Conservation (phyloP, 2,329 filamentous ascomycete species). For the Claviceps sp. region DNA sequence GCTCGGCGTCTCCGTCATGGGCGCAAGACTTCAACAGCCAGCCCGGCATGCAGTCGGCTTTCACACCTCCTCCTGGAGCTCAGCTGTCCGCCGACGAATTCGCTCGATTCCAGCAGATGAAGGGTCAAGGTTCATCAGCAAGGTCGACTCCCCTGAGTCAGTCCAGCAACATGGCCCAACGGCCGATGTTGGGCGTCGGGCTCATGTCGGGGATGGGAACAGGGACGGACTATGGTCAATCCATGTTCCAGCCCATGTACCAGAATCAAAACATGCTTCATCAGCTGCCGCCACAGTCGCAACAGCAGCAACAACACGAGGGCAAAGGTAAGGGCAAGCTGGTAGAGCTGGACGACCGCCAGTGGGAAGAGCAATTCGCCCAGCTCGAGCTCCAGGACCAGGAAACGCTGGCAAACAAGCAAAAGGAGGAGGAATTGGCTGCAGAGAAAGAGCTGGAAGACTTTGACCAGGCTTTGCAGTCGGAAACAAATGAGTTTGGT, state of each 20-base stretch:
- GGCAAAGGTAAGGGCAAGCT: conserved; percentile 80
- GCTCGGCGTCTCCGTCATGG: conserved; percentile 41
- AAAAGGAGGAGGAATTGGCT: conserved; percentile 47
- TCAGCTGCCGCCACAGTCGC: conserved; percentile 13
- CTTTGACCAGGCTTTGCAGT: conserved; percentile 57
- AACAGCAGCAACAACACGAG: conserved; percentile 33
- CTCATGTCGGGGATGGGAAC: conserved; percentile 36
- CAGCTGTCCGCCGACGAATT: conserved; percentile 78
- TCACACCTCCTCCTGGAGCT: conserved; percentile 42
- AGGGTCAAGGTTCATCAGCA: conserved; percentile 37
- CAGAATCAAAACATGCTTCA: conserved; percentile 32
- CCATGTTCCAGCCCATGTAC: conserved; percentile 42
- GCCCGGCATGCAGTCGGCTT: conserved; percentile 58
- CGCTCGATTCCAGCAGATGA: conserved; percentile 68
- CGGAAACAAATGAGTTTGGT: conserved; percentile 63
- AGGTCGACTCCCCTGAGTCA: conserved; percentile 45
- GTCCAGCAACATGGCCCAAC: conserved; percentile 33
- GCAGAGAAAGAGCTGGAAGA: conserved; percentile 81
- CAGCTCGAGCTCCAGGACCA: conserved; percentile 62
- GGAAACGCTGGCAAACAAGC: conserved; percentile 31
- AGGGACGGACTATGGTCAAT: conserved; percentile 37
- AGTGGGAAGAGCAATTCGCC: conserved; percentile 95
- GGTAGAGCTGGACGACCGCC: conserved; percentile 82
- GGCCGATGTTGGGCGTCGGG: conserved; percentile 46
- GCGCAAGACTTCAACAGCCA: conserved; percentile 42